Evolutionary conservation across 768 basidiomycete species (phyloP).

Genomic region (Piloderma croceum): DNA sequence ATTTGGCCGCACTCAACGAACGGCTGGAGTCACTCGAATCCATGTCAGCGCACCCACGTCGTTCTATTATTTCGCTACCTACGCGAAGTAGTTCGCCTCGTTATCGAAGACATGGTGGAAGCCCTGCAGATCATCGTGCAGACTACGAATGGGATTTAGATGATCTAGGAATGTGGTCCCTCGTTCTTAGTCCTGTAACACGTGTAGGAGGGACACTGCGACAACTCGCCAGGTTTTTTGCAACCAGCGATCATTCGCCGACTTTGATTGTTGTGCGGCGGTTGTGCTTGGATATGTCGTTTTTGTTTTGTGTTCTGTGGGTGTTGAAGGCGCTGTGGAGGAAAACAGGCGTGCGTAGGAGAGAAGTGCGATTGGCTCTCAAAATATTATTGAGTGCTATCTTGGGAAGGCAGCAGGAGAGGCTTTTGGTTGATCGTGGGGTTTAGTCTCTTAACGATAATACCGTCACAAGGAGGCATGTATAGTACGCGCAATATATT

Average conservation of each 20-base stretch:
- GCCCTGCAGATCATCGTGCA: conserved; percentile 6
- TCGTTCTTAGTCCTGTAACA: conserved; percentile 61
- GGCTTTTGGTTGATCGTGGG: conserved; percentile 47
- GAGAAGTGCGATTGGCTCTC: conserved; percentile 63
- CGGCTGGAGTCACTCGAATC: conserved; percentile 68
- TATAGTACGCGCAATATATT: too few relatives aligned
- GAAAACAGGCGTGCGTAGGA: conserved; percentile 60
- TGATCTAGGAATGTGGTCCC: conserved; percentile 80
- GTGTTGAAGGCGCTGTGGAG: conserved; percentile 57
- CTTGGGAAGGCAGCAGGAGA: conserved; percentile 44
- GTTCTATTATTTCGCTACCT: conserved; percentile 38
- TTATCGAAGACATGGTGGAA: conserved; percentile 35
- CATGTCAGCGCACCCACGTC: conserved; percentile 34
- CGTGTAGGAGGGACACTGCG: conserved; percentile 44
- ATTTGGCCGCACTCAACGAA: conserved; percentile 76
- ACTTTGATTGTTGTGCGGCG: conserved; percentile 63
- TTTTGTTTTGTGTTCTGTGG: conserved; percentile 61
- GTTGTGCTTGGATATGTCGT: conserved; percentile 73
- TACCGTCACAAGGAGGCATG: neutral
- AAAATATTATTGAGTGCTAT: conserved; percentile 66
- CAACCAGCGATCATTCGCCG: conserved; percentile 57
- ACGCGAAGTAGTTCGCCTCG: conserved; percentile 34
- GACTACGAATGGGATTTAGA: conserved; percentile 58
- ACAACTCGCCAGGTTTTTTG: conserved; percentile 52
- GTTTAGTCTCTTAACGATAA: conserved; percentile 20